phyloP scores from a whole-genome alignment of 2,329 filamentous ascomycete genomes.

The Ophiosphaerella korrae region DNA sequence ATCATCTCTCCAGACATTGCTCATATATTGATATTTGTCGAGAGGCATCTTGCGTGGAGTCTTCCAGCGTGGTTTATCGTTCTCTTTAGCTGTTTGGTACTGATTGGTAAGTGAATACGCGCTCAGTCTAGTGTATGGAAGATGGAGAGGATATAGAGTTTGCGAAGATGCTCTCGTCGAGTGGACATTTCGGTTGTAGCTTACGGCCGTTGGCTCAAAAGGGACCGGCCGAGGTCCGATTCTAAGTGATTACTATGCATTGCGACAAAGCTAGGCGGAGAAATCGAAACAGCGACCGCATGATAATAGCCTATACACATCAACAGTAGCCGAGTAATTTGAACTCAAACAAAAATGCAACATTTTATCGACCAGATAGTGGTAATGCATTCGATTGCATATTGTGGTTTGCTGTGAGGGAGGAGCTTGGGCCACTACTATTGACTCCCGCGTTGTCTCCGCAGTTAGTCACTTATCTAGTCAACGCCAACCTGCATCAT shows the following conservation, averaged over 20 bases:
- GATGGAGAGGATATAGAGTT: too few relatives aligned
- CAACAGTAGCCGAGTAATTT: not conserved
- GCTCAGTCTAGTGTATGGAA: too few relatives aligned
- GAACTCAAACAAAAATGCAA: too few relatives aligned
- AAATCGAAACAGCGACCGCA: not conserved
- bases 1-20: conserved; percentile 82
- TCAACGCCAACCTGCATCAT: conserved; percentile 25
- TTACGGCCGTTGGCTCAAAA: not conserved
- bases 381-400: not conserved
- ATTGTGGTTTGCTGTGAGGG: not conserved
- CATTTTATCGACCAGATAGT: not conserved
- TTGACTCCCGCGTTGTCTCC: conserved; percentile 13
- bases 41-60: conserved; percentile 63
- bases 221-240: conserved; percentile 27
- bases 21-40: conserved; percentile 76
- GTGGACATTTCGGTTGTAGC: not conserved
- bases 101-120: too few relatives aligned
- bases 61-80: conserved; percentile 9
- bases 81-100: too few relatives aligned
- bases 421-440: conserved; percentile 8
- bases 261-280: not conserved
- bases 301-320: not conserved
- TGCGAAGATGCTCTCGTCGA: too few relatives aligned
- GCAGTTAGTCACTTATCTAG: conserved; percentile 18
- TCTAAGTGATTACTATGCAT: conserved; percentile 13